Evolutionary conservation across 2,329 filamentous ascomycete genomes (phyloP), one percentile per base, ranked within the genome.

Genomic region (Lachnellula occidentalis): DNA sequence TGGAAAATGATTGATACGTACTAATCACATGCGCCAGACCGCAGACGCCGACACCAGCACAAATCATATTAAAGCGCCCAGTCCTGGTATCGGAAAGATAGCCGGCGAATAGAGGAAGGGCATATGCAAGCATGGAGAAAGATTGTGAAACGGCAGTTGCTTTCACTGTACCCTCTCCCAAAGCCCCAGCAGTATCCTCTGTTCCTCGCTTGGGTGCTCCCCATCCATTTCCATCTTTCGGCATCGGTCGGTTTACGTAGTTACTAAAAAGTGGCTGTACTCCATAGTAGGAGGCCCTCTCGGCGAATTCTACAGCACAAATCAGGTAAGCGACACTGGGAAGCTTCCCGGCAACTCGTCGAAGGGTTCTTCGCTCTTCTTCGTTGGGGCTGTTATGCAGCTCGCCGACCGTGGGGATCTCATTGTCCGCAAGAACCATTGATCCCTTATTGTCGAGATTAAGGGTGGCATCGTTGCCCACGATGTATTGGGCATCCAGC

Each of bases 271-370:
- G 71, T 1, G 75, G 78, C 45, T 81, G 79, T 3, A 83, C 84
- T 50, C 87, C 87, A 66, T 90, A 90, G 79, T 88, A 90, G 17
- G 83, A 86, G 72, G 88, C 89, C 46, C 87, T 83, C 73, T 90
- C 87, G 72, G 84, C 87, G 55, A 90, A 74, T 72, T 91, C 87
- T 58, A 87, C 81, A 58, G 89, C 83, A 48, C 85, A 86, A 55
- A 91, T 81, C 34, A 84, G 84, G 72, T 83, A 90, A 54, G 85
- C 80, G 51, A 77, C 73, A 79, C 80, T 84, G 46, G 83, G 82
- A 57, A 91, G 81, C 66, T 76, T 77, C 11, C 82, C 85, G 17
- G 83, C 80, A 17, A 87, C 78, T 64, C 83, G 80, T 45, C 76
- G 79, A 31, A 87, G 78, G 0, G 81, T 84, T 14, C 58, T 65